Percentiles rank a stretch among this genome's conserved stretches.
These are phyloP conservation scores for Rhodosporidiobolus sp. DNA, from an alignment of 768 basidiomycete genomes.

Conservation along the genomic window DNA sequence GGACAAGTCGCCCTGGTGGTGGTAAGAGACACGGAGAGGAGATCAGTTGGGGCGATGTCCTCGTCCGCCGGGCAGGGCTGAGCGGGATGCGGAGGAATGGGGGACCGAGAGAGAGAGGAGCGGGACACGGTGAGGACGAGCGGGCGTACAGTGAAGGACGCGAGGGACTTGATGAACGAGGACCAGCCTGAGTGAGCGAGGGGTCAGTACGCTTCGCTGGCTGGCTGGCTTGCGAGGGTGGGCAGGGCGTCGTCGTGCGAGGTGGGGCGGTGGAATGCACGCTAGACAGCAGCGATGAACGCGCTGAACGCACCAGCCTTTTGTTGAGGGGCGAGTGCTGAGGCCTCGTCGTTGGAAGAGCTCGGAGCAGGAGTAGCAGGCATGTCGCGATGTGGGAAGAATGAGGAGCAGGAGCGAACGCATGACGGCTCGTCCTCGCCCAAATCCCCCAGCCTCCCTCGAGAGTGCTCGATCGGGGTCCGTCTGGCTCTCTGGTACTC, in stretches of 20 bases:
- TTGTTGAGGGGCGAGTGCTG: slow-evolving; percentile 12
- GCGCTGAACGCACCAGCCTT: slow-evolving; percentile 16
- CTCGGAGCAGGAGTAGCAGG: background rate
- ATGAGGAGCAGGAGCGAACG: background rate
- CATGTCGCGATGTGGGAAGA: background rate
- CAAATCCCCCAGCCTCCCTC: too few species aligned
- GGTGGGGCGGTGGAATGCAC: background rate
- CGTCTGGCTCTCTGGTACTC: too few species aligned
- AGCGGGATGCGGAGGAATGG: too few species aligned
- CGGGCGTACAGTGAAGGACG: slow-evolving; percentile 14
- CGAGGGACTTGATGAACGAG: slow-evolving; percentile 37
- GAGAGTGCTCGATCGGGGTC: too few species aligned
- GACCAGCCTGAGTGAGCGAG: slow-evolving; percentile 11
- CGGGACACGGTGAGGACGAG: too few species aligned
- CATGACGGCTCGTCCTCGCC: background rate
- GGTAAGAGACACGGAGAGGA: background rate
- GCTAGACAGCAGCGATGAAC: background rate
- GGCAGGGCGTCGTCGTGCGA: background rate
- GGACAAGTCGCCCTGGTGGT: slow-evolving; percentile 42
- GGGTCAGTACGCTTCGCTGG: background rate
- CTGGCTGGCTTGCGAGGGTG: background rate
- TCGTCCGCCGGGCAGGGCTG: background rate
- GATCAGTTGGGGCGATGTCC: slow-evolving; percentile 19
- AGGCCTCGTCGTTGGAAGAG: slow-evolving; percentile 7
- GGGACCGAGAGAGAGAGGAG: background rate